phyloP scores from a whole-genome alignment of 495 filamentous ascomycete species.

The Aspergillus cristatus region DNA sequence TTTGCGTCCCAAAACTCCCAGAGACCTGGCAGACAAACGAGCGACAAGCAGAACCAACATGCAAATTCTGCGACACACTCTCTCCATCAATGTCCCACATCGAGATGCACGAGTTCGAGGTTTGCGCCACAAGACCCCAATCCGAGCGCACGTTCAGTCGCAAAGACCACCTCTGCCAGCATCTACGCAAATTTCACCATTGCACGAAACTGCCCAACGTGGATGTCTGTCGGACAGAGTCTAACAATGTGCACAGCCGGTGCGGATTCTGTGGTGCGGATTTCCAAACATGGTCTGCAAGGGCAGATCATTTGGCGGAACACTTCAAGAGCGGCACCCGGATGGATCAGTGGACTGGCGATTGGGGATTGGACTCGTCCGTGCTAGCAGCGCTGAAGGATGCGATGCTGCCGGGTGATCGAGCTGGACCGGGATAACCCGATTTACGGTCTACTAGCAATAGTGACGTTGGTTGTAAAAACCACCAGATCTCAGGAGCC shows the following conservation, averaged over 20 bases:
- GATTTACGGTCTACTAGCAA: too few species aligned
- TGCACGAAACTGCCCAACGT: constrained; percentile 53
- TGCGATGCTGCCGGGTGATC: constrained; percentile 39
- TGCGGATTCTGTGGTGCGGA: constrained; percentile 61
- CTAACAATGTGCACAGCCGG: constrained; percentile 51
- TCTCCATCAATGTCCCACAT: constrained; percentile 53
- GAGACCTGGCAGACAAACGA: constrained; percentile 3
- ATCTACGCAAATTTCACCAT: constrained; percentile 66
- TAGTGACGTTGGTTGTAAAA: too few species aligned
- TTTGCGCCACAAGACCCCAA: constrained; percentile 56
- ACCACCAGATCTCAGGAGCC: too few species aligned
- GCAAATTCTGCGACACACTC: constrained; percentile 55
- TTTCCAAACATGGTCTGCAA: constrained; percentile 52
- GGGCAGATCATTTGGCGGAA: constrained; percentile 55
- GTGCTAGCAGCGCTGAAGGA: constrained; percentile 53
- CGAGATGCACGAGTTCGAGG: constrained; percentile 60
- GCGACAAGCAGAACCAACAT: too few species aligned
- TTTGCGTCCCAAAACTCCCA: constrained; percentile 47
- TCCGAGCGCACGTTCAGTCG: constrained; percentile 68
- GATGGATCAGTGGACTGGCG: constrained; percentile 65
- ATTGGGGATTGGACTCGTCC: constrained; percentile 58
- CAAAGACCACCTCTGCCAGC: constrained; percentile 78
- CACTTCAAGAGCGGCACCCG: constrained; percentile 59
- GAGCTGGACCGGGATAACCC: too few species aligned
- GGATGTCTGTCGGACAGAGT: constrained; percentile 57